Base-by-base conservation (phyloP, 129 eudicot species). In the Smallanthus sonchifolius region DNA sequence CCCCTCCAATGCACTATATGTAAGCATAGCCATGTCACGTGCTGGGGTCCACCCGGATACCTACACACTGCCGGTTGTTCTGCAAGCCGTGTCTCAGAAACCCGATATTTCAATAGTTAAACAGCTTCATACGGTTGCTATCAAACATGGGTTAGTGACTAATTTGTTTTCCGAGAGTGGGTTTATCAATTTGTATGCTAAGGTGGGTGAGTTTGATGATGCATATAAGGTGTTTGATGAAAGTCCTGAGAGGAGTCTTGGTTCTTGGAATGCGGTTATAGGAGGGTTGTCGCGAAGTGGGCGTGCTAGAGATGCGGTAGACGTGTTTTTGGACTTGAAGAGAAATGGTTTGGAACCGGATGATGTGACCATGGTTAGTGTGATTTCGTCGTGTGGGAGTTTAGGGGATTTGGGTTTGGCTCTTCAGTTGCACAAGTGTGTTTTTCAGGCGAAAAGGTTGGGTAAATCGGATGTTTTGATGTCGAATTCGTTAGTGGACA, bases 251-350 rank as follows among this genome's bases (percentile, higher is more conserved):
- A 85, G 90, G 81, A 74, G 79, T 75, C 47, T 92, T 83, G 96
- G 98, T 72, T 87, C 95, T 74, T 93, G 98, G 96, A 93, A 93
- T 71, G 97, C 97, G 8, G 69, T 90, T 52, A 83, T 93, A 16
- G 81, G 86, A 0, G 98, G 96, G 51, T 75, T 93, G 82, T 77
- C 97, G 9, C 91, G 83, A 68, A 82, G 87, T 17, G 96, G 96
- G 63, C 83, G 87, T 9, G 84, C 81, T 0, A 70, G 80, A 83
- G 98, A 93, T 64, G 83, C 97, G 17, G 52, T 93, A 16, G 72
- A 75, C 0, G 76, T 88, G 91, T 90, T 87, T 69, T 5, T 88
- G 48, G 80, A 67, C 43, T 68, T 90, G 82, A 90, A 73, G 65
- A 81, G 79, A 74, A 73, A 79, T 16, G 98, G 96, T 60, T 59